Conservation (phyloP, 345 rosid genomes). For the Arabidopsis arenosa region DNA sequence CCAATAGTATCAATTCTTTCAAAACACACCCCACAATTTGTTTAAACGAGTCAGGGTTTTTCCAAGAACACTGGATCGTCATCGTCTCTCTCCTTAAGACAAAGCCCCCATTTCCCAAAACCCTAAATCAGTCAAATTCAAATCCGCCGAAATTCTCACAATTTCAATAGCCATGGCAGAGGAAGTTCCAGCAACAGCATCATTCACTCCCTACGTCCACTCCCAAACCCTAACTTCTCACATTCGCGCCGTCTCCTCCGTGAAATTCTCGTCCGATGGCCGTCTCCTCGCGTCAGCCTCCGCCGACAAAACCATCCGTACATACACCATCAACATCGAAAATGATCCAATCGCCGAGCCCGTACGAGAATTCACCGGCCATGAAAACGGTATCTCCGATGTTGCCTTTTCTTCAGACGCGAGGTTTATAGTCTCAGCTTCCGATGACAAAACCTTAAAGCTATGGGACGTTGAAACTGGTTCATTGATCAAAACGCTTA, state of each 20-base stretch:
- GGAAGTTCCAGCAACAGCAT: conserved; percentile 30
- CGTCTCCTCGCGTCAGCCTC: conserved; percentile 84
- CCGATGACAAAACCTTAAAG: conserved; percentile 92
- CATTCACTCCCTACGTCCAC: conserved; percentile 71
- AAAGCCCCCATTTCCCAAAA: not conserved
- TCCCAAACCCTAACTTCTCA: conserved; percentile 80
- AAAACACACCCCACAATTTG: conserved; percentile 6
- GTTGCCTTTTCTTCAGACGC: conserved; percentile 90
- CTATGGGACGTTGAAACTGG: conserved; percentile 90
- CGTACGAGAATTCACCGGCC: conserved; percentile 68
- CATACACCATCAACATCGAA: conserved; percentile 62
- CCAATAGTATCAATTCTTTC: not conserved
- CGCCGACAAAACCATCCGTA: conserved; percentile 79
- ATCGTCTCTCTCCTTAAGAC: conserved; percentile 2
- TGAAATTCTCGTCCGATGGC: conserved; percentile 92
- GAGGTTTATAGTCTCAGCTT: conserved; percentile 84
- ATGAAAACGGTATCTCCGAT: conserved; percentile 82
- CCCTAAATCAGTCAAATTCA: conserved; percentile 36
- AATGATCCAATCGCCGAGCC: conserved; percentile 48
- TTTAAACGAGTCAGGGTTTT: not conserved
- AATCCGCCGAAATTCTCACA: conserved; percentile 4
- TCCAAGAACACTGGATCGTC: not conserved
- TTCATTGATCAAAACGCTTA: conserved; percentile 62
- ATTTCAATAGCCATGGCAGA: conserved; percentile 37
- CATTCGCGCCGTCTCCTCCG: conserved; percentile 70